These are phyloP conservation scores for Saccharomycopsis malanga DNA, from an alignment of 805 yeast species.

Conservation along the genomic window DNA sequence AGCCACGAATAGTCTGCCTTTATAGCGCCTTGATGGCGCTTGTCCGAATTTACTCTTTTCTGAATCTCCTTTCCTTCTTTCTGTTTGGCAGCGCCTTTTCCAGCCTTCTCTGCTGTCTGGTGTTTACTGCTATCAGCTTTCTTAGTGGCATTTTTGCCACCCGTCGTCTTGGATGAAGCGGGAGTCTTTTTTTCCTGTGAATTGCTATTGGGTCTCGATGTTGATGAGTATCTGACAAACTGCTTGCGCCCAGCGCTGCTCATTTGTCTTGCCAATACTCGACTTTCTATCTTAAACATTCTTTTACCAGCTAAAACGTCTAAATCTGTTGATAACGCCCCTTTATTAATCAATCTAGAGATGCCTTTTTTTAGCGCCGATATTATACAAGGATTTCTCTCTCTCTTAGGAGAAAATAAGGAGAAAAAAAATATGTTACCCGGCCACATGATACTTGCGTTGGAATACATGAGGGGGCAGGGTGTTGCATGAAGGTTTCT, in stretches of 20 bases:
- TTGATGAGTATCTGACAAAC: slow-evolving; percentile 3
- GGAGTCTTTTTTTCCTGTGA: neutral
- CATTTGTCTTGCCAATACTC: neutral
- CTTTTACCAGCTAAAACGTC: no score
- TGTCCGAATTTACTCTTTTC: neutral
- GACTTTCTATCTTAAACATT: neutral
- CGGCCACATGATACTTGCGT: no score
- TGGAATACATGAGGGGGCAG: no score
- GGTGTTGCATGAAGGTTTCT: no score
- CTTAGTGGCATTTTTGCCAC: neutral
- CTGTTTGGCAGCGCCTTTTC: slow-evolving; percentile 2
- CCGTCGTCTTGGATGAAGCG: neutral
- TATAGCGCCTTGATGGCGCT: neutral
- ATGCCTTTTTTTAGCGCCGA: no score
- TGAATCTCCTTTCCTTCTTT: neutral
- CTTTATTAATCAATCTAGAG: no score
- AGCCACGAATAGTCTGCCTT: slow-evolving; percentile 14
- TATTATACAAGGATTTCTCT: no score
- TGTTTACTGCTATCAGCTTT: neutral
- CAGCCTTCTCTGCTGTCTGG: neutral
- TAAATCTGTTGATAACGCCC: no score
- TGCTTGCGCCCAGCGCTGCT: neutral
- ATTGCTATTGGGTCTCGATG: slow-evolving; percentile 5
- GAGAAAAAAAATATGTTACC: no score
- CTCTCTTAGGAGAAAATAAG: no score